A percentile compares a stretch with the other conserved stretches of the same genome.
phyloP scores from a whole-genome alignment of 208 protist species.

The Giardia muris region DNA sequence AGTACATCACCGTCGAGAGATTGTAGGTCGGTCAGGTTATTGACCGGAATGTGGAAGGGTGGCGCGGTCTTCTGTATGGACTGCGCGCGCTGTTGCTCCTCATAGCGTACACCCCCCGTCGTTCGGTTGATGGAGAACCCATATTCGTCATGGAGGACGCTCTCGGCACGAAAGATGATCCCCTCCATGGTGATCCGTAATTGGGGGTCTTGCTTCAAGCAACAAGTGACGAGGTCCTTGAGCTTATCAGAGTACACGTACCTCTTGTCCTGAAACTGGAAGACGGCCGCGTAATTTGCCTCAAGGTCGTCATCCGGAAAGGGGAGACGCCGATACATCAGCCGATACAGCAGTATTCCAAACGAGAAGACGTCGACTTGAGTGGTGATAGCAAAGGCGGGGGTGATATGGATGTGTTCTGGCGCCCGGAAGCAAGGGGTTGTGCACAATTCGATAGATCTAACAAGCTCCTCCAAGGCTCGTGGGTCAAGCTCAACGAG shows the following conservation, averaged over 20 bases:
- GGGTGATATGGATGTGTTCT: neutral
- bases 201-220: neutral
- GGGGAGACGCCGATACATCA: constrained; percentile 11
- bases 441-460: neutral
- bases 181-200: neutral
- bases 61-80: no score
- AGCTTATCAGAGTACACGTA: neutral
- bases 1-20: no score
- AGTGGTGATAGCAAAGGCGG: neutral
- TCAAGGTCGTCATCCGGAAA: neutral
- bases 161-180: no score
- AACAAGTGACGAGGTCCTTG: neutral
- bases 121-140: no score
- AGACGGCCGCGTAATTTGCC: neutral
- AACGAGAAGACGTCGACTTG: constrained; percentile 21
- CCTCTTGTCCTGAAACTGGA: constrained; percentile 10
- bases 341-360: neutral
- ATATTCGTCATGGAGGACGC: no score
- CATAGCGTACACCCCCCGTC: no score
- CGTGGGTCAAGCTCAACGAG: neutral
- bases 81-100: no score
- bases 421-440: neutral
- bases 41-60: no score
- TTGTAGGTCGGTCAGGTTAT: no score
- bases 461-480: no score